Evolutionary conservation across 1,139 yeast species (phyloP).

Genomic region (Pichia sp.): DNA sequence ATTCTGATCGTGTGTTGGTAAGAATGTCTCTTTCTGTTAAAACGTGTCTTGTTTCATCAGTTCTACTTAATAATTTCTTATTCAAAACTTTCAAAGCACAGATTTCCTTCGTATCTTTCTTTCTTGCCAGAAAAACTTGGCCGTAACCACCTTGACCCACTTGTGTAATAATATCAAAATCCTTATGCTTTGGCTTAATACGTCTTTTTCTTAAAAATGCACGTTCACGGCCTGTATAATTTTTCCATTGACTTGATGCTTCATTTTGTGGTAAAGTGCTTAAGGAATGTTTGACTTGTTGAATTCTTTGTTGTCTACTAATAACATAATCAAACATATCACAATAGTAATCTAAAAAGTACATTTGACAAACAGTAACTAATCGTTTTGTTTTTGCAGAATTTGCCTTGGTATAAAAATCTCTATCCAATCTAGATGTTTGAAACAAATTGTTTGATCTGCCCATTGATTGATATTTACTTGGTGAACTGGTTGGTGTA

Average conservation of each 20-base stretch:
- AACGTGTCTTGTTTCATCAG: slow-evolving; percentile 94
- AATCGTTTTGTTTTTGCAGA: slow-evolving; percentile 76
- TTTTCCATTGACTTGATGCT: slow-evolving; percentile 68
- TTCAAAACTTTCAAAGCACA: slow-evolving; percentile 93
- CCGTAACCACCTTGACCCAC: slow-evolving; percentile 99
- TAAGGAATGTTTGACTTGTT: slow-evolving; percentile 57
- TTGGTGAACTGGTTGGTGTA: slow-evolving; percentile 23
- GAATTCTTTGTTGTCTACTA: slow-evolving; percentile 72
- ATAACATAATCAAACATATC: slow-evolving; percentile 93
- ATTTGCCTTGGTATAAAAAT: slow-evolving; percentile 54
- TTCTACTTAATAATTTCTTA: slow-evolving; percentile 76
- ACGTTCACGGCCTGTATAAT: slow-evolving; percentile 79
- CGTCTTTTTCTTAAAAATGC: slow-evolving; percentile 82
- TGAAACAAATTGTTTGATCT: slow-evolving; percentile 19
- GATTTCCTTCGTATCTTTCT: slow-evolving; percentile 89
- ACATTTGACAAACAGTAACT: slow-evolving; percentile 73
- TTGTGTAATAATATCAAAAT: slow-evolving; percentile 93
- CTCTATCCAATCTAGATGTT: slow-evolving; percentile 37
- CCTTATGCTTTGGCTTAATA: slow-evolving; percentile 87
- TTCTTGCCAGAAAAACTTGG: slow-evolving; percentile 89
- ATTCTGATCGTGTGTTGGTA: slow-evolving; percentile 89
- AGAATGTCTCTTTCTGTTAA: slow-evolving; percentile 93
- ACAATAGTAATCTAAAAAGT: slow-evolving; percentile 90
- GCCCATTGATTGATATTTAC: slow-evolving; percentile 20
- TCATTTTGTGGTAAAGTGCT: slow-evolving; percentile 43